Evolutionary conservation across 441 rosid genomes (phyloP), one percentile per base, ranked within the genome.

Genomic region (Aquilaria agallochum): DNA sequence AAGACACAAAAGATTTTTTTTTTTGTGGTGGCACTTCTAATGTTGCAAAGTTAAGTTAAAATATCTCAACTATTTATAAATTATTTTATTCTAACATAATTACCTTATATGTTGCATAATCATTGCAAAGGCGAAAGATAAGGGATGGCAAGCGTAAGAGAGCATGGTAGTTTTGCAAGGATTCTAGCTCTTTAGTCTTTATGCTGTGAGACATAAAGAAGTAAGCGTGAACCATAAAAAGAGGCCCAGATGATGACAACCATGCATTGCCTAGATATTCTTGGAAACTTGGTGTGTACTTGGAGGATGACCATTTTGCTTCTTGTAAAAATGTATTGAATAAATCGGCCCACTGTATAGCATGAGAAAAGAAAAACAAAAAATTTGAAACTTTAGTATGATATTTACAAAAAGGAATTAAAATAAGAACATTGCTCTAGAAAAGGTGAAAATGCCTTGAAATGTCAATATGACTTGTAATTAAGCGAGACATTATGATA

Each of bases 191-290:
- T 44, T 30, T 9, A 6, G 15, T 45, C 31, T 36, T 8, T 8
- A 46, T 63, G 13, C 53, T 36, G 4, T 55, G 8, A 40, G 50
- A 11, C 31, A 31, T 50, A 4, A 76, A 47, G 15, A 75, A 75
- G 64, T 74, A 75, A 5, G 81, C 69, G 62, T 77, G 80, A 11
- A 55, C 48, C 3, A 82, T 66, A 2, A 76, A 30, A 10, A 73
- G 51, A 9, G 20, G 40, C 11, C 88, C 84, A 0, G 86, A 80
- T 0, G 59, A 65, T 3, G 88, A 85, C 50, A 65, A 13, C 83
- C 81, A 78, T 30, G 66, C 84, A 57, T 73, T 82, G n/a, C 72
- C 71, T 1, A 72, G 31, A 51, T 80, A 83, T 2, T 76, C 83
- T 6, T 76, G 52, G n/a, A 74, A 67, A 27, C 69, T 55, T 32